A percentile compares a stretch with the other conserved stretches of the same genome.
Evolutionary conservation across 805 yeast species (phyloP).

Genomic region (Metschnikowia proteae): DNA sequence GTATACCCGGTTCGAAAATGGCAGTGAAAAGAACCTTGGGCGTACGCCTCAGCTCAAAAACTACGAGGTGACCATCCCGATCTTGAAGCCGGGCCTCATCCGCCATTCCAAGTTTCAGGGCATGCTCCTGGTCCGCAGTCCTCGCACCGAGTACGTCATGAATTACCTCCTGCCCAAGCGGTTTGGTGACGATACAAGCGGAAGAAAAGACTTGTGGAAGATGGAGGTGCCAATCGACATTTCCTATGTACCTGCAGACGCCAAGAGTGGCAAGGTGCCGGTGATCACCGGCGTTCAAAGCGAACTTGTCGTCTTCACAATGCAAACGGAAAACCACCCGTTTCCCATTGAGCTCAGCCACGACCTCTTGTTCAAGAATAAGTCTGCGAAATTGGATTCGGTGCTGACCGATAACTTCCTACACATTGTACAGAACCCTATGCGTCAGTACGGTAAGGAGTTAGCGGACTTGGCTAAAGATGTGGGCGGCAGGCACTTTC

Average conservation of each 20-base stretch:
- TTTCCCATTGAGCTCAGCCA: conserved; percentile 35
- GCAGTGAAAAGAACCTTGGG: conserved; percentile 1
- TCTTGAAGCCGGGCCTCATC: conserved; percentile 27
- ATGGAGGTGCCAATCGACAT: conserved; percentile 31
- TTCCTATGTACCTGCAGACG: conserved; percentile 5
- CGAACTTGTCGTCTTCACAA: conserved; percentile 30
- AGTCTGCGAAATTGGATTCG: conserved; percentile 6
- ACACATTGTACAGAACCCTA: conserved; percentile 27
- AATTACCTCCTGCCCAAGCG: conserved; percentile 23
- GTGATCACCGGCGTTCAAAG: conserved; percentile 27
- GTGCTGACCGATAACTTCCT: conserved; percentile 29
- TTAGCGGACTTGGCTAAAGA: conserved; percentile 23
- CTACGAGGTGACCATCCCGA: conserved; percentile 31
- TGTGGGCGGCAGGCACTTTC: conserved; percentile 23
- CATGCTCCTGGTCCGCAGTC: conserved; percentile 30
- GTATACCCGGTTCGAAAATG: conserved; percentile 9
- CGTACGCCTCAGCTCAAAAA: conserved; percentile 6
- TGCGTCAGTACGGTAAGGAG: conserved; percentile 31
- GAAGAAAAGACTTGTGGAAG: conserved; percentile 14
- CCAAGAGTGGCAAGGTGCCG: conserved; percentile 13
- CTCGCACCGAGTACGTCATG: conserved; percentile 26
- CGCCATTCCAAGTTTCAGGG: conserved; percentile 32
- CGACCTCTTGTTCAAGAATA: conserved; percentile 34
- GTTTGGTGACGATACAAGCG: conserved; percentile 12
- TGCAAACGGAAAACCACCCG: conserved; percentile 30